Evolutionary conservation across 495 filamentous ascomycete genomes (phyloP), one percentile per base, ranked within the genome.

Genomic region (Penicillium cosmopolitanum): DNA sequence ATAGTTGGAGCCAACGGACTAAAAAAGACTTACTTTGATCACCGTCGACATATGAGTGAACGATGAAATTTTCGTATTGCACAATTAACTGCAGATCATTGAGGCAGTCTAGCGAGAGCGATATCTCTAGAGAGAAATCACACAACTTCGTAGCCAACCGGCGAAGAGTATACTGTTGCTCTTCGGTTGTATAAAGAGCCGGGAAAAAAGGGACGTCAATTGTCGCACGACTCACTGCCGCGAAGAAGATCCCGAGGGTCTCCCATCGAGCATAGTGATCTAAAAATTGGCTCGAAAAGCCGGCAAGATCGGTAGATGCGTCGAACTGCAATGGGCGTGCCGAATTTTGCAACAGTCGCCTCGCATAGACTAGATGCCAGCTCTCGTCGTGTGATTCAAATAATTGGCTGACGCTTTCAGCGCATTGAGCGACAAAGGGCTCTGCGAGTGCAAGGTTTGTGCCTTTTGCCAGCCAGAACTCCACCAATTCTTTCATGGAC

Each of bases 31-130:
- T 56, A 80, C 77, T 78, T 55, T 80, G 76, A 51, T 78, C 77
- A 28, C 77, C 77, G 55, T 78, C 72, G n/a, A 77, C 70, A 42
- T 73, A 68, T 0, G 76, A 78, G 53, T 77, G 76, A 1, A 78
- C 63, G 40, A 80, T 78, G 19, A 78, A 77, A 42, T 78, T 80
- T 54, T 80, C 77, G 47, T 78, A 80, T 51, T 79, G 76, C 18
- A 77, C 57, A 15, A 78, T 67, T 12, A 80, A 61, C 42, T 77
- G 75, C n/a, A 80, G 52, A 48, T 78, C 76, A 61, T 80, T 80
- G 34, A 80, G 53, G 47, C 72, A 76, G 48, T 80, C 77, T 25
- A 80, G 53, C 8, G 77, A 77, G 9, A 79, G 67, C 1, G 68
- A 68, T 15, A 76, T 71, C 34, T 78, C 73, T 53, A 78, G 34